Percentiles rank a stretch among this genome's conserved stretches.
phyloP scores from a whole-genome alignment of 805 yeast species.

The Kluyveromyces nonfermentans region DNA sequence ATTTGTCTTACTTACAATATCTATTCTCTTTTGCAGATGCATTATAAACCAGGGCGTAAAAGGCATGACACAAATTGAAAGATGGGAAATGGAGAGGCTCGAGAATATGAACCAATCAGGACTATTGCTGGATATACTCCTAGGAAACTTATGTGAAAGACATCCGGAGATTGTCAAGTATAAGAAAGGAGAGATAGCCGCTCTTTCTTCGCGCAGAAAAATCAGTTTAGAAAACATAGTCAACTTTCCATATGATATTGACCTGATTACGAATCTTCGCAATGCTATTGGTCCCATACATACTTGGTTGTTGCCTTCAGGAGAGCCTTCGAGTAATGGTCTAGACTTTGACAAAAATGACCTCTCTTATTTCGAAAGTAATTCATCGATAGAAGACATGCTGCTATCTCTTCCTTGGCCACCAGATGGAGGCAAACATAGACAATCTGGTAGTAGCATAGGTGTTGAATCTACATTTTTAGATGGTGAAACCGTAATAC shows the following conservation, averaged over 20 bases:
- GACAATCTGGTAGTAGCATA: constrained; percentile 21
- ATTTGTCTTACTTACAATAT: constrained; percentile 53
- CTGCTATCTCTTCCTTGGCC: constrained; percentile 83
- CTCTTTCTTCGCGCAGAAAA: constrained; percentile 9
- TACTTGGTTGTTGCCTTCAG: constrained; percentile 67
- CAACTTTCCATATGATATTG: constrained; percentile 74
- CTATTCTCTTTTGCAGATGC: constrained; percentile 53
- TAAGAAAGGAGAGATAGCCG: constrained; percentile 10
- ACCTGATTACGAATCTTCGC: constrained; percentile 44
- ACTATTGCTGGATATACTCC: constrained; percentile 38
- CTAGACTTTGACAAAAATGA: constrained; percentile 47
- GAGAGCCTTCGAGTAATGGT: constrained; percentile 54
- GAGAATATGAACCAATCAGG: constrained; percentile 53
- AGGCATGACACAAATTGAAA: constrained; percentile 85
- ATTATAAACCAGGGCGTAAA: constrained; percentile 40
- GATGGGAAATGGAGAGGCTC: constrained; percentile 84
- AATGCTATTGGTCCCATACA: constrained; percentile 51
- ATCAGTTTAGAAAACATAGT: constrained; percentile 55
- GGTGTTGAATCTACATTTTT: constrained; percentile 12
- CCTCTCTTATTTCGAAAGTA: constrained; percentile 29
- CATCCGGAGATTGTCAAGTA: constrained; percentile 13
- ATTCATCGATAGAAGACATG: constrained; percentile 35
- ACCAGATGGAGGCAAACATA: constrained; percentile 57
- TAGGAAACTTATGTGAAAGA: constrained; percentile 38
- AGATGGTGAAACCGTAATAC: constrained; percentile 28